Percentiles rank a stretch among this genome's conserved stretches.
Conservation (phyloP, 2,329 filamentous ascomycete genomes). For the Colletotrichum musicola region DNA sequence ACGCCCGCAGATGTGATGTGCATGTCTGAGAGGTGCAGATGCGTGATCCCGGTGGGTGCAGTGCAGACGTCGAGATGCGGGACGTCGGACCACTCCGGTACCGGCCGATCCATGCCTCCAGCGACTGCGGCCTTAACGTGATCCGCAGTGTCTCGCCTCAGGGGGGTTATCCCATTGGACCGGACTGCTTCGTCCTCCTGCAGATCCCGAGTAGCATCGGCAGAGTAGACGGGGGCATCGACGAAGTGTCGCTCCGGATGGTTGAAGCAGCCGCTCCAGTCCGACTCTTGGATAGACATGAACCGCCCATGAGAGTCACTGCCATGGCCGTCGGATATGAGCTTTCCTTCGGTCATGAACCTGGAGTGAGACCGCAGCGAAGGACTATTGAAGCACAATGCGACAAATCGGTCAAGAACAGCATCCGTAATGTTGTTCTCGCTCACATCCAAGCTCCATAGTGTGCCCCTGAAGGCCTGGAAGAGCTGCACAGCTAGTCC, state of each 20-base stretch:
- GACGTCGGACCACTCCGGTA: constrained; percentile 30
- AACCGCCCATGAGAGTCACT: constrained; percentile 56
- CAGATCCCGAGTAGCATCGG: constrained; percentile 44
- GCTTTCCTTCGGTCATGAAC: constrained; percentile 60
- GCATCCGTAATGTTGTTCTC: constrained; percentile 65
- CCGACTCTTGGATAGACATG: constrained; percentile 61
- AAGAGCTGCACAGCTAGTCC: constrained; percentile 49
- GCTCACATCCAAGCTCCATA: constrained; percentile 71
- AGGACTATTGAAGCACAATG: constrained; percentile 48
- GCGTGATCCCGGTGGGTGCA: constrained; percentile 58
- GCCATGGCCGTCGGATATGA: constrained; percentile 48
- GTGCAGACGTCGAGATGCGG: constrained; percentile 43
- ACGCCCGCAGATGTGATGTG: constrained; percentile 59
- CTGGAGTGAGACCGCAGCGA: constrained; percentile 52
- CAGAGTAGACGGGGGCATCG: constrained; percentile 60
- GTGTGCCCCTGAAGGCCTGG: constrained; percentile 49
- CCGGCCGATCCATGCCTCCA: constrained; percentile 24
- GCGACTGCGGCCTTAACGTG: constrained; percentile 45
- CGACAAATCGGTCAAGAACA: constrained; percentile 49
- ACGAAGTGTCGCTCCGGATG: constrained; percentile 62
- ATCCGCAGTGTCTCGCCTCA: constrained; percentile 50
- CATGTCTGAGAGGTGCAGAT: constrained; percentile 67
- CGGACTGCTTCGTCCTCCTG: constrained; percentile 43
- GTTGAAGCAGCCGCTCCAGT: constrained; percentile 56
- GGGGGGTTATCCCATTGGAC: constrained; percentile 46